Evolutionary conservation across 1,284 basidiomycete genomes (phyloP).

Genomic region (Hymenochaete sp.): DNA sequence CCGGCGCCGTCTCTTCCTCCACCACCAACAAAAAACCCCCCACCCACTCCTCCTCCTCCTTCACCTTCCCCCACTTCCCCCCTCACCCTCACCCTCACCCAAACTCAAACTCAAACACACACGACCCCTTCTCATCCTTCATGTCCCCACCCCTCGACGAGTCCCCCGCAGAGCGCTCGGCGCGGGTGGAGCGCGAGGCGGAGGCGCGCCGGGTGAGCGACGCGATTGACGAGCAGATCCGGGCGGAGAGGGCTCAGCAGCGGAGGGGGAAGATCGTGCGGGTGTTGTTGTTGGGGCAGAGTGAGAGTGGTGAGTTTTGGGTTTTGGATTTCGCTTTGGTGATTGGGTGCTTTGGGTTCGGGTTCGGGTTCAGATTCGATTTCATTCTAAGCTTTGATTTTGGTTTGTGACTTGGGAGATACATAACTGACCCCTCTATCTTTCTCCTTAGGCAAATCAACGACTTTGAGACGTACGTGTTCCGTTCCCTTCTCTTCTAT

Average conservation of each 20-base stretch:
- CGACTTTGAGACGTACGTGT: conserved; percentile 15
- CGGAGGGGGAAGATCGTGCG: conserved; percentile 51
- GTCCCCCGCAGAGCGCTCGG: conserved; percentile 34
- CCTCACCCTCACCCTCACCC: background rate
- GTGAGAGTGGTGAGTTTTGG: conserved; percentile 18
- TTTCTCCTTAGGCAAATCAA: conserved; percentile 9
- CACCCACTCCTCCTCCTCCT: background rate
- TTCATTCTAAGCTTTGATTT: background rate
- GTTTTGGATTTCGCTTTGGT: background rate
- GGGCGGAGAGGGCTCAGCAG: conserved; percentile 42
- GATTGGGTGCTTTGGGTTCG: background rate
- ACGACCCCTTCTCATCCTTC: conserved; percentile 29
- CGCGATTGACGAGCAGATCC: conserved; percentile 50
- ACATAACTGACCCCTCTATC: conserved; percentile 1
- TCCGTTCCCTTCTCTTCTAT: background rate
- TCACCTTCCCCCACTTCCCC: background rate
- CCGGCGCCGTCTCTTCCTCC: background rate
- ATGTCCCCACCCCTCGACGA: conserved; percentile 35
- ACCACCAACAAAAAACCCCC: background rate
- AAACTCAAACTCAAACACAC: background rate
- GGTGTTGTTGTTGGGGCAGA: conserved; percentile 53
- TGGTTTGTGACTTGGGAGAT: background rate
- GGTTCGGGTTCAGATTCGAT: background rate
- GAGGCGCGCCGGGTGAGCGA: conserved; percentile 38
- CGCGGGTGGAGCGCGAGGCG: conserved; percentile 33